These are phyloP conservation scores for Fonsecaea pugnacius DNA, from an alignment of 2,329 filamentous ascomycete species.

Conservation along the genomic window DNA sequence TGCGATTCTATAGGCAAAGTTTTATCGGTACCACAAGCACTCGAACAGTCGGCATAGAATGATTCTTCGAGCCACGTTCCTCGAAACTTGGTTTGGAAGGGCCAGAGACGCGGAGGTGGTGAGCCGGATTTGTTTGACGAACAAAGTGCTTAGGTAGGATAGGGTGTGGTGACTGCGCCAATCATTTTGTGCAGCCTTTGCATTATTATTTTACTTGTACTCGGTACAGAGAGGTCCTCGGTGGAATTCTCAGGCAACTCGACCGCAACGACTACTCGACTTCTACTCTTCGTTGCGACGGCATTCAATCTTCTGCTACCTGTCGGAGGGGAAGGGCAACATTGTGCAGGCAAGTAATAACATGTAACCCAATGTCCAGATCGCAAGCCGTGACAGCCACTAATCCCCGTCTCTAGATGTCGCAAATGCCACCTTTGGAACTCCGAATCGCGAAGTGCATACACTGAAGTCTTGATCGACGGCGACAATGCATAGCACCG, in stretches of 20 bases:
- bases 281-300: not conserved
- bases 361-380: too few relatives aligned
- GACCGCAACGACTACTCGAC: not conserved
- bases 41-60: not conserved
- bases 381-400: not conserved
- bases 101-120: not conserved
- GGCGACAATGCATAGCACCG: not conserved
- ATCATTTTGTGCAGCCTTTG: not conserved
- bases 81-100: constrained; percentile 16
- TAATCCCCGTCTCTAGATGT: not conserved
- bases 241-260: not conserved
- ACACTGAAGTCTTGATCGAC: not conserved
- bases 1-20: not conserved
- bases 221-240: not conserved
- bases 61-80: constrained; percentile 16
- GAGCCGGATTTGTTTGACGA: not conserved
- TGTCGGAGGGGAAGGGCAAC: not conserved
- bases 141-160: not conserved
- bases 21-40: not conserved
- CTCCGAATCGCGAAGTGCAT: not conserved
- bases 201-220: not conserved
- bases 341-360: too few relatives aligned
- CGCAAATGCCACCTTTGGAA: not conserved
- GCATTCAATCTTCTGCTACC: not conserved
- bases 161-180: not conserved